Base-by-base conservation (phyloP, 371 early-diverging fungal genomes). In the Phascolomyces articulosus region DNA sequence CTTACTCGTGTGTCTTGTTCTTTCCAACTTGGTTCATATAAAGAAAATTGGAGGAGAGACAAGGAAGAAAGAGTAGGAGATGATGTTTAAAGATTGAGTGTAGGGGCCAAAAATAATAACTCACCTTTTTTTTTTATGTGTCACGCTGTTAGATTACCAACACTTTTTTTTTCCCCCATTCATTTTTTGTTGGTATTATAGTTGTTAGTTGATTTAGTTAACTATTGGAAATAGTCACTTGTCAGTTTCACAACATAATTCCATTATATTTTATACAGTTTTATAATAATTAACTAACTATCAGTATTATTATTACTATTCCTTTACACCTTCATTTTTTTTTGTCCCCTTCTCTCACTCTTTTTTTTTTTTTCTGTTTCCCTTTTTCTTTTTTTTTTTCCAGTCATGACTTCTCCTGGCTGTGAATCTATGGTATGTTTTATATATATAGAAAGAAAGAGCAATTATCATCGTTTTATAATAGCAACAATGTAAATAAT, bases 361-460 rank as follows among this genome's bases (percentile, higher is more conserved):
- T 54, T 11, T 54, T 26, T 54, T 18, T 10, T 13, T 26, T 26
- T 54, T 29, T 54, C 26, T n/a, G 8, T 24, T 26, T 55, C 4
- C 20, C 31, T 29, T 38, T 29, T 0, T 29, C 0, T 18, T 34
- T 21, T 27, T 23, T 31, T 40, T 41, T 58, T 34, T 31, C 38
- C 23, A 3, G 58, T 40, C 58, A 58, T 58, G 58, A 26, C 38
- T 10, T 23, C 58, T 58, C 58, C 40, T 58, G 58, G 58, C 58
- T 58, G 58, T 31, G 58, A 40, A 31, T 40, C 40, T 40, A 23
- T 58, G 58, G 58, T 58, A 58, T 13, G 40, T 31, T 38, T 2
- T 29, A 55, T 55, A 10, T 16, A 55, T 44, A 21, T 28, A 6
- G 6, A 34, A 34, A 31, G 11, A 34, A 6, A 6, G 34, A 34